Evolutionary conservation across 352 stramenopile genomes (phyloP), one percentile per base, ranked within the genome.

Genomic region (Phytophthora megakarya): DNA sequence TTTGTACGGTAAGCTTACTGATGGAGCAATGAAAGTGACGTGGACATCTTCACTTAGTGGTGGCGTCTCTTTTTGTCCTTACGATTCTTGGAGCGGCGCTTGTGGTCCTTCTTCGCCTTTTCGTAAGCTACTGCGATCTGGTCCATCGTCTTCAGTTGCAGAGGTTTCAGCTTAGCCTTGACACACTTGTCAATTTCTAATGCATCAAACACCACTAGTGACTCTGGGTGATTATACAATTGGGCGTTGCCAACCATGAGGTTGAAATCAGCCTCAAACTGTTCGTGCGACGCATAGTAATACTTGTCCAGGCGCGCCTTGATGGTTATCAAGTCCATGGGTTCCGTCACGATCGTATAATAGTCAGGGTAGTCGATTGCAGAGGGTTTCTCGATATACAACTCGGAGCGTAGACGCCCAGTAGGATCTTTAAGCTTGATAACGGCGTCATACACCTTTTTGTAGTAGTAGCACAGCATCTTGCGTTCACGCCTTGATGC

Each of bases 301-400:
- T 90, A 81, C 32, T 61, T 62, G 50, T 93, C 85, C 9, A 94
- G 84, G 5, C 92, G 90, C 12, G 39, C 46, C 42, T 93, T 93
- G 62, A 98, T 97, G n/a, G 85, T 93, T 32, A 67, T 48, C 12
- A 98, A 73, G 53, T 94, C 88, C 88, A 97, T 97, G 4, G 92
- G 86, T 2, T 88, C 44, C 47, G 80, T 89, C 40, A 97, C 85
- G 46, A 97, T 89, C 43, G 84, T 69, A 65, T 97, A 97, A 60
- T 97, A 97, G 67, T 97, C 91, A 21, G 87, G 87, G 50, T 96
- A 96, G 50, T 94, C 85, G 13, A 79, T 32, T 16, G 84, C 75
- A 28, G 87, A 94, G 12, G 87, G 87, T 53, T 90, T 93, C 32
- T 92, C 87, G 55, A 94, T 49, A 55, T 90, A 96, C 46, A 94